Conservation (phyloP, 2,329 filamentous ascomycete genomes). For the Diaporthe velutina region DNA sequence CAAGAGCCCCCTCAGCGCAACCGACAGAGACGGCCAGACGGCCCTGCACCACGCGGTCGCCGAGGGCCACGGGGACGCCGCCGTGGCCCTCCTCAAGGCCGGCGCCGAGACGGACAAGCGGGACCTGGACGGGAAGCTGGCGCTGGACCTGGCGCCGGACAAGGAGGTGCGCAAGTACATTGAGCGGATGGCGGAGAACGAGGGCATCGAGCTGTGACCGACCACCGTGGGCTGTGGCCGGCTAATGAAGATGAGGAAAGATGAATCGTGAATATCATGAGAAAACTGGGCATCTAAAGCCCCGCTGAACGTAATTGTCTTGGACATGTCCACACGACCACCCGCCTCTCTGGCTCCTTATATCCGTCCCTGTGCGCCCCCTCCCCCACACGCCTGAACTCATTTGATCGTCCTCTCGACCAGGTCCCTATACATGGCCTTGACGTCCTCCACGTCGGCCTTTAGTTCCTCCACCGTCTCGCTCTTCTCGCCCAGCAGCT, state of each 20-base stretch:
- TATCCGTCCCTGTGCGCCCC: background rate
- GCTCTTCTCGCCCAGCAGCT: constrained; percentile 97
- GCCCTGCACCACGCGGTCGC: constrained; percentile 89
- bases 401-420: constrained; percentile 85
- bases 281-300: constrained; percentile 21
- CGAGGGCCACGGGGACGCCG: constrained; percentile 84
- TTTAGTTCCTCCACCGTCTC: constrained; percentile 92
- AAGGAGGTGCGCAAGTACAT: constrained; percentile 85
- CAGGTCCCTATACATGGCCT: constrained; percentile 95
- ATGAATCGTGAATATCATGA: constrained; percentile 38
- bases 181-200: constrained; percentile 81
- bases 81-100: constrained; percentile 83
- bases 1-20: constrained; percentile 84
- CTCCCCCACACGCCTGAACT: background rate
- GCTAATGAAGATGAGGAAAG: background rate
- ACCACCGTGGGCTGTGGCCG: too few relatives aligned
- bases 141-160: constrained; percentile 89
- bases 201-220: constrained; percentile 76
- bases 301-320: constrained; percentile 28
- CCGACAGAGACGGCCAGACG: constrained; percentile 86
- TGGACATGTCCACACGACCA: background rate
- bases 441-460: constrained; percentile 91
- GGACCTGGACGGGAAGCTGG: constrained; percentile 76
- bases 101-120: constrained; percentile 87
- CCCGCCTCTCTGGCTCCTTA: background rate